These are phyloP conservation scores for Diospyros lotus DNA, from an alignment of 148 eudicot species.

Conservation along the genomic window DNA sequence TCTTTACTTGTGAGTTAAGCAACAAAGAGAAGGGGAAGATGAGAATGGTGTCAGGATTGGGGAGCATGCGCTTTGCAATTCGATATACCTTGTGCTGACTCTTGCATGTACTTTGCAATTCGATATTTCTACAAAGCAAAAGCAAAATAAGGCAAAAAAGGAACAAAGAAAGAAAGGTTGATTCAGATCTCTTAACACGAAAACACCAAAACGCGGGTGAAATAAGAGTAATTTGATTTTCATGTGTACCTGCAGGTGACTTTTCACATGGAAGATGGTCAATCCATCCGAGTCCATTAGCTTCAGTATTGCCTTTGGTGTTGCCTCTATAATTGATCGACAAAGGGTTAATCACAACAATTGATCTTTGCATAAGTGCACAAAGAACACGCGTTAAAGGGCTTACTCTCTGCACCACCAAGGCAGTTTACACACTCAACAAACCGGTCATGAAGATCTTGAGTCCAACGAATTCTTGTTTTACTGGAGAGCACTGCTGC, in stretches of 20 bases:
- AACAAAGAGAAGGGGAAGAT: background rate
- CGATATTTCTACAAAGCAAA: slow-evolving; percentile 54
- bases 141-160: background rate
- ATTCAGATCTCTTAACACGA: background rate
- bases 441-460: slow-evolving; percentile 78
- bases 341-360: background rate
- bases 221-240: background rate
- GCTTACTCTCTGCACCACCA: slow-evolving; percentile 88
- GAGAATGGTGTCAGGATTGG: no score
- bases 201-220: background rate
- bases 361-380: background rate
- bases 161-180: background rate
- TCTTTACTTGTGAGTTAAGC: no score
- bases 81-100: slow-evolving; percentile 38
- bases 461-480: slow-evolving; percentile 82
- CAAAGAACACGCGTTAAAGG: background rate
- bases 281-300: slow-evolving; percentile 80
- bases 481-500: slow-evolving; percentile 40
- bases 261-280: slow-evolving; percentile 86
- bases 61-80: no score
- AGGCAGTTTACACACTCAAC: slow-evolving; percentile 73
- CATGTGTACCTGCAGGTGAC: slow-evolving; percentile 78
- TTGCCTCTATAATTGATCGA: slow-evolving; percentile 55
- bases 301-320: slow-evolving; percentile 88
- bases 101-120: slow-evolving; percentile 38